A percentile compares a stretch with the other conserved stretches of the same genome.
phyloP scores from a whole-genome alignment of 768 basidiomycete species.

The Suillus bovinus region DNA sequence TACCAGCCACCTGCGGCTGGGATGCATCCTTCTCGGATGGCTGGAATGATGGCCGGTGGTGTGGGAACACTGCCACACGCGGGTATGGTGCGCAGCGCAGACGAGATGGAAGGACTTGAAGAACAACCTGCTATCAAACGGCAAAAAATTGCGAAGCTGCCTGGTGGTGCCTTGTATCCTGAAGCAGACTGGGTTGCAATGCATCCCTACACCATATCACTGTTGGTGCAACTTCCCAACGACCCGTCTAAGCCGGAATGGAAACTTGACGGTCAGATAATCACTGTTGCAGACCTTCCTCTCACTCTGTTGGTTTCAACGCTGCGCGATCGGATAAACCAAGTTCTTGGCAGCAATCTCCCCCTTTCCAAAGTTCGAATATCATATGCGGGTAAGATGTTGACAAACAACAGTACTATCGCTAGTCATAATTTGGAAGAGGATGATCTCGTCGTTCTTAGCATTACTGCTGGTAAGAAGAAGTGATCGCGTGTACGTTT shows the following conservation, averaged over 20 bases:
- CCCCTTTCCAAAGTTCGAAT: conserved; percentile 80
- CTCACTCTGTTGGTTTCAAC: conserved; percentile 85
- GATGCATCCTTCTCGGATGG: conserved; percentile 69
- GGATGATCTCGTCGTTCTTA: conserved; percentile 80
- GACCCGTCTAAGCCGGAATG: conserved; percentile 87
- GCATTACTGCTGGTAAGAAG: conserved; percentile 75
- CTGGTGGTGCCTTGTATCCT: conserved; percentile 80
- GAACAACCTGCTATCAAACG: conserved; percentile 84
- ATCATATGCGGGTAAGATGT: conserved; percentile 79
- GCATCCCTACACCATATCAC: conserved; percentile 89
- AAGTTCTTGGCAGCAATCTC: conserved; percentile 75
- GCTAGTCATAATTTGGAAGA: conserved; percentile 90
- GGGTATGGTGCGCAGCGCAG: conserved; percentile 77
- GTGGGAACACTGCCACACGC: conserved; percentile 47
- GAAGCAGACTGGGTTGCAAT: conserved; percentile 89
- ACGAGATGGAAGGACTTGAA: conserved; percentile 76
- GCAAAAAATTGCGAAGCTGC: conserved; percentile 82
- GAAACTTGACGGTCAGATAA: conserved; percentile 82
- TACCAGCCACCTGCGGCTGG: conserved; percentile 70
- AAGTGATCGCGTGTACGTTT: conserved; percentile 40
- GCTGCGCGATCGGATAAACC: conserved; percentile 84
- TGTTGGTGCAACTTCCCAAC: conserved; percentile 81
- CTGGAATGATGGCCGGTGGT: conserved; percentile 54
- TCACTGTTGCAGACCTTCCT: conserved; percentile 81
- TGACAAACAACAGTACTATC: conserved; percentile 84